These are phyloP conservation scores for Trichoderma aggressivum DNA, from an alignment of 2,329 filamentous ascomycete species.

Conservation along the genomic window DNA sequence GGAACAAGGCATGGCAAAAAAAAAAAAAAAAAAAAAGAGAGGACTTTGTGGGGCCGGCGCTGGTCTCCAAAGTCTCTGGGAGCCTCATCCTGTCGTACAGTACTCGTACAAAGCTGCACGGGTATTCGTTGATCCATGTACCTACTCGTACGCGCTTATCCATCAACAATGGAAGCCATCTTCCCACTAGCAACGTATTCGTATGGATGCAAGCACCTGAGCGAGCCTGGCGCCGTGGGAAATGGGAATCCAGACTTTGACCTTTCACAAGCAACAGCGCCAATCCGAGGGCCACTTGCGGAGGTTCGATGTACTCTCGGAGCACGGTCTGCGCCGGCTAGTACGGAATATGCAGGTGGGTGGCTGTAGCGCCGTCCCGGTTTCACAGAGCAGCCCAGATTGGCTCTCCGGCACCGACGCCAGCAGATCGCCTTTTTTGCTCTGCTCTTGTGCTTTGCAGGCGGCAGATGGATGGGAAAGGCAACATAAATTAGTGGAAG, in stretches of 20 bases:
- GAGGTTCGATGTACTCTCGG: not conserved
- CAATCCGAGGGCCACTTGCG: conserved; percentile 4
- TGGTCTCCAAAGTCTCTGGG: not conserved
- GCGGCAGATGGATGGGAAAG: not conserved
- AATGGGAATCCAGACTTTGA: not conserved
- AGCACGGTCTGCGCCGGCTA: conserved; percentile 16
- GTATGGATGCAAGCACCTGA: not conserved
- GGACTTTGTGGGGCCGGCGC: conserved; percentile 1
- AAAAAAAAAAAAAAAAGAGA: too few species aligned
- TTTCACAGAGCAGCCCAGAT: conserved; percentile 2
- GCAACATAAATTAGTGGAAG: not conserved
- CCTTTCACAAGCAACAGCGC: not conserved
- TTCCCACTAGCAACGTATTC: not conserved
- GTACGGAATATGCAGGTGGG: conserved; percentile 17
- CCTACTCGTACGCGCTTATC: not conserved
- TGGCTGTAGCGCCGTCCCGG: conserved; percentile 12
- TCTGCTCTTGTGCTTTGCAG: not conserved
- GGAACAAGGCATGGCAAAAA: not conserved
- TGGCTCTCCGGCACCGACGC: conserved; percentile 3
- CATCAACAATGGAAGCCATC: not conserved
- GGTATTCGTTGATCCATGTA: not conserved
- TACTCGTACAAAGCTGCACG: not conserved
- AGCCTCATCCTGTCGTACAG: not conserved
- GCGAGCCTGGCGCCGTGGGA: not conserved
- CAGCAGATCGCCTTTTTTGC: not conserved